These are phyloP conservation scores for Ceratocystis ficicola DNA, from an alignment of 2,329 filamentous ascomycete species.

Conservation along the genomic window DNA sequence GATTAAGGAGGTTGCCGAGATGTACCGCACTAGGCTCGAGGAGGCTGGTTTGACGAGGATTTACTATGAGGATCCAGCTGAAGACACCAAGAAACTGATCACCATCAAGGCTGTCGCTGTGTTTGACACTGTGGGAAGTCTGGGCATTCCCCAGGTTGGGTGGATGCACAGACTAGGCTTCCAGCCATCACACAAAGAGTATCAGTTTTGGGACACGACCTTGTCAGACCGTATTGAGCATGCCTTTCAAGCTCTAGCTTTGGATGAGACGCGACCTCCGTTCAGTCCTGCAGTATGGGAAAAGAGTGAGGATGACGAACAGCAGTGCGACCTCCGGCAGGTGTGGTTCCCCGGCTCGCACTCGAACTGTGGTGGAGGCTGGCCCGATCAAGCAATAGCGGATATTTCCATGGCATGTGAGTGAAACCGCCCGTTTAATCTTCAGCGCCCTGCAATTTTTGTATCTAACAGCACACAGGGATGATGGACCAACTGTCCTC, in stretches of 20 bases:
- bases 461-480: conserved; percentile 29
- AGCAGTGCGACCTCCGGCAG: conserved; percentile 34
- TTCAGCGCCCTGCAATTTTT: background rate
- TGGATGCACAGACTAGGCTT: conserved; percentile 39
- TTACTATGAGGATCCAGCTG: conserved; percentile 8
- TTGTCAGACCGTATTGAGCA: conserved; percentile 43
- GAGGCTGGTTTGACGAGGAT: conserved; percentile 35
- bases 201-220: conserved; percentile 42
- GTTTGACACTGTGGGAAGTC: conserved; percentile 36
- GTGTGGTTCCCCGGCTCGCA: conserved; percentile 62
- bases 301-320: conserved; percentile 24
- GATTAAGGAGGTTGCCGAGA: conserved; percentile 28
- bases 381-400: conserved; percentile 37
- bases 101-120: conserved; percentile 35
- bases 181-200: conserved; percentile 35
- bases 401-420: conserved; percentile 33
- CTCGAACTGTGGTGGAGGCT: conserved; percentile 58
- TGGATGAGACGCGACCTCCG: conserved; percentile 44
- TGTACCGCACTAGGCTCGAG: conserved; percentile 36
- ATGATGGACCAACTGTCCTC: conserved; percentile 42
- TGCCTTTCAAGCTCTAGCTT: conserved; percentile 47
- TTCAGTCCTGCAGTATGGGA: conserved; percentile 48
- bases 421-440: conserved; percentile 19
- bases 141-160: conserved; percentile 35
- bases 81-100: conserved; percentile 13